Conservation (phyloP, 2,329 filamentous ascomycete species). For the Sclerotinia spermophila region DNA sequence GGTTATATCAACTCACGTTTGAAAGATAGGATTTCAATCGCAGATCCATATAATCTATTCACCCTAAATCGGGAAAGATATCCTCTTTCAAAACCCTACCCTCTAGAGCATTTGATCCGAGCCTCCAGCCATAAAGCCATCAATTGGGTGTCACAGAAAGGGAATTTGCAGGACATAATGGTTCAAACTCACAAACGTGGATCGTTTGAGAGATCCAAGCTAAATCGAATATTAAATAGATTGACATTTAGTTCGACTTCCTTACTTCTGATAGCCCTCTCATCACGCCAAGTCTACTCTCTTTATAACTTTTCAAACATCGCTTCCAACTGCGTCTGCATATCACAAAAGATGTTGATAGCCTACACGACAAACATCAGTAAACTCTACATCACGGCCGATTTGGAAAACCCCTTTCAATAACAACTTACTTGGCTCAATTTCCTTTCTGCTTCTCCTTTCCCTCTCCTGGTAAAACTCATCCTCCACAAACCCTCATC, state of each 20-base stretch:
- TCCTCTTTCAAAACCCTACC: accelerated
- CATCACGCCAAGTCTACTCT: not conserved
- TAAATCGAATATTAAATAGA: not conserved
- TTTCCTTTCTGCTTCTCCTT: conserved; percentile 49
- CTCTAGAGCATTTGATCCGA: accelerated
- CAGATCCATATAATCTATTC: no score
- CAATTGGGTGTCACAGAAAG: not conserved
- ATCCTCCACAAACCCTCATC: conserved; percentile 49
- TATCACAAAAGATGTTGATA: conserved; percentile 55
- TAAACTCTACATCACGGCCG: not conserved
- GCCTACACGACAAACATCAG: conserved; percentile 39
- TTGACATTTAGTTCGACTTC: not conserved
- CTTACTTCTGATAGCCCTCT: accelerated
- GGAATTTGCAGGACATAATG: not conserved
- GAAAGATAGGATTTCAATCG: not conserved
- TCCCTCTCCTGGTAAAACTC: conserved; percentile 47
- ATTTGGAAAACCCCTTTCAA: not conserved
- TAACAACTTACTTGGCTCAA: conserved; percentile 40
- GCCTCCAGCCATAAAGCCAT: not conserved
- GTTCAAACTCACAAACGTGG: not conserved
- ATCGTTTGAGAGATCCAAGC: not conserved
- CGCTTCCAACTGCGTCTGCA: conserved; percentile 50
- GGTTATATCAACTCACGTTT: not conserved
- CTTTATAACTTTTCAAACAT: conserved; percentile 38
- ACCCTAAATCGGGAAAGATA: accelerated